A percentile compares a stretch with the other conserved stretches of the same genome.
These are phyloP conservation scores for Monilinia aucupariae DNA, from an alignment of 2,329 filamentous ascomycete genomes.

Conservation along the genomic window DNA sequence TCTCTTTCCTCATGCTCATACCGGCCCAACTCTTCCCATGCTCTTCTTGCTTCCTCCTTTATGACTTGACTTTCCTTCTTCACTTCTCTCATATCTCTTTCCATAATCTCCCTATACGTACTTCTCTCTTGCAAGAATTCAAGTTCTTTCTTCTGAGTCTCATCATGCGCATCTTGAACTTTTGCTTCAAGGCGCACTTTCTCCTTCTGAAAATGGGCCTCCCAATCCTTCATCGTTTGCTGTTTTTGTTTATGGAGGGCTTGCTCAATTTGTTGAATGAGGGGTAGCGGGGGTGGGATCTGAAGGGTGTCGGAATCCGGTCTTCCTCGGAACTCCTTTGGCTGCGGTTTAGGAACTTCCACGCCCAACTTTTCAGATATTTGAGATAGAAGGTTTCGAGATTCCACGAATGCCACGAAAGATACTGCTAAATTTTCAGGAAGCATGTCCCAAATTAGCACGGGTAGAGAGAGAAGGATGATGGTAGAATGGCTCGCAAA, in stretches of 20 bases:
- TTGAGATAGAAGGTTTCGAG: slow-evolving; percentile 28
- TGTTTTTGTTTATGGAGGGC: slow-evolving; percentile 17
- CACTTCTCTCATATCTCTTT: slow-evolving; percentile 13
- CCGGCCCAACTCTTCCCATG: slow-evolving; percentile 93
- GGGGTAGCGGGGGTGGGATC: slow-evolving; percentile 12
- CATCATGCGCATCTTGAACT: slow-evolving; percentile 13
- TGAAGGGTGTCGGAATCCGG: slow-evolving; percentile 16
- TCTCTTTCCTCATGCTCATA: slow-evolving; percentile 92
- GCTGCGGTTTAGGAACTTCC: slow-evolving; percentile 6
- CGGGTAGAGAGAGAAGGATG: slow-evolving; percentile 52
- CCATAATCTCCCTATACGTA: slow-evolving; percentile 1
- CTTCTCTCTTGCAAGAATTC: slow-evolving; percentile 12
- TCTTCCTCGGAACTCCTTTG: slow-evolving; percentile 6
- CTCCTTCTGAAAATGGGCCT: slow-evolving; percentile 12
- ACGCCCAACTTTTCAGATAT: slow-evolving; percentile 7
- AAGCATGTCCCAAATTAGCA: slow-evolving; percentile 55
- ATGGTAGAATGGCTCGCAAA: slow-evolving; percentile 58
- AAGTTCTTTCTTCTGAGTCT: slow-evolving; percentile 15
- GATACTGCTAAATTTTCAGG: slow-evolving; percentile 53
- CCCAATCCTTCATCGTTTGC: slow-evolving; percentile 15
- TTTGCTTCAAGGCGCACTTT: slow-evolving; percentile 14
- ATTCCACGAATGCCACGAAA: slow-evolving; percentile 55
- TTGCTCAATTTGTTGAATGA: slow-evolving; percentile 17
- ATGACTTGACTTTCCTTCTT: slow-evolving; percentile 16
- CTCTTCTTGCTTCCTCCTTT: slow-evolving; percentile 76